These are phyloP conservation scores for Arthrocladium fulminans DNA, from an alignment of 2,329 filamentous ascomycete species.

Conservation along the genomic window DNA sequence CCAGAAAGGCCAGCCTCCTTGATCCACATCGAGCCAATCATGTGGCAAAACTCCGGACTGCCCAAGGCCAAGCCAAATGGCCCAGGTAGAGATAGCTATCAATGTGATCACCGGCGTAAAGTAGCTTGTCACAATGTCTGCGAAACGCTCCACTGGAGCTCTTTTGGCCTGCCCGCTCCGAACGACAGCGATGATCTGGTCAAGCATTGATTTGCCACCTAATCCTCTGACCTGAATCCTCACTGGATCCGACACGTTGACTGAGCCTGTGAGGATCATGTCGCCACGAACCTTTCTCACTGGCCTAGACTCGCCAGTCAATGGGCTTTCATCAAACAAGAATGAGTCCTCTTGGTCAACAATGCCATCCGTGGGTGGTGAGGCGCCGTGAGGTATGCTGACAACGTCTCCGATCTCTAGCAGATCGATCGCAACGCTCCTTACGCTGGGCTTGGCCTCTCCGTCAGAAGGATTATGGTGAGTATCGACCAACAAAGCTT, in stretches of 20 bases:
- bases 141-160: conserved; percentile 40
- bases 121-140: conserved; percentile 40
- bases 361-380: conserved; percentile 77
- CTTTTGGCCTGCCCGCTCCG: conserved; percentile 42
- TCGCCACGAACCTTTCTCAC: conserved; percentile 36
- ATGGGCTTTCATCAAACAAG: conserved; percentile 78
- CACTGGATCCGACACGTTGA: conserved; percentile 40
- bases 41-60: conserved; percentile 35
- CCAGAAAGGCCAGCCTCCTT: conserved; percentile 45
- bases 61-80: conserved; percentile 40
- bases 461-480: conserved; percentile 6
- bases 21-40: conserved; percentile 43
- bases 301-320: conserved; percentile 54
- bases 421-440: conserved; percentile 54
- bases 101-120: conserved; percentile 43
- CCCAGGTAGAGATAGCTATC: conserved; percentile 39
- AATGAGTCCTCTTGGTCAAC: conserved; percentile 45
- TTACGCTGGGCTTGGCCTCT: conserved; percentile 20
- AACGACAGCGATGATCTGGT: conserved; percentile 41
- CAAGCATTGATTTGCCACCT: conserved; percentile 42
- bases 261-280: conserved; percentile 38
- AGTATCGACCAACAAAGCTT: conserved; percentile 56
- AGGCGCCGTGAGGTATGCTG: conserved; percentile 66
- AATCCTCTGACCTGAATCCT: conserved; percentile 36
- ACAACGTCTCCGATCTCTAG: conserved; percentile 68